phyloP scores from a whole-genome alignment of 805 yeast genomes.

The Spathaspora sp. region DNA sequence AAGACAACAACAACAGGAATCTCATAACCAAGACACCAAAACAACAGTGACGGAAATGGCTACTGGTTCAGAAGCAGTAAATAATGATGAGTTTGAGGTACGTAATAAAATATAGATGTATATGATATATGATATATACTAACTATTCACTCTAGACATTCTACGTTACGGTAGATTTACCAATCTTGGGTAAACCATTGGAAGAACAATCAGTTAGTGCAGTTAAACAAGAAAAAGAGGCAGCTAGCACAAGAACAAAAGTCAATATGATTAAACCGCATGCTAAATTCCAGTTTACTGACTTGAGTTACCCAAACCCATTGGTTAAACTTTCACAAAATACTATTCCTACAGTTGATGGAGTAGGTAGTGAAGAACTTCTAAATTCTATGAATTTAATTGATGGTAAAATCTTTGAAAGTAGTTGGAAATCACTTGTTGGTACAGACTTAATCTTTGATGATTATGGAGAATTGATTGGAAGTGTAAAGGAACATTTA shows the following conservation, averaged over 20 bases:
- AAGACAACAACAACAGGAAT: constrained; percentile 27
- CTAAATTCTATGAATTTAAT: constrained; percentile 28
- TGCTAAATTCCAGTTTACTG: constrained; percentile 38
- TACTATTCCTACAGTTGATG: background rate
- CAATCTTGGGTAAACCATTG: constrained; percentile 15
- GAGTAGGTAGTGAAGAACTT: constrained; percentile 8
- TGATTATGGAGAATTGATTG: constrained; percentile 39
- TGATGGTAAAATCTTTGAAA: constrained; percentile 57
- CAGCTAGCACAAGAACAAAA: constrained; percentile 7
- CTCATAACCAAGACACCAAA: constrained; percentile 2
- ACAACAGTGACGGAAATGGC: constrained; percentile 13
- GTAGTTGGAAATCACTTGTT: constrained; percentile 70
- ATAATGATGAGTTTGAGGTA: constrained; percentile 20
- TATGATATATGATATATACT: constrained; percentile 12
- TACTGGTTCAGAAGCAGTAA: constrained; percentile 10
- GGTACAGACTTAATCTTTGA: constrained; percentile 64
- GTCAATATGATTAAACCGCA: constrained; percentile 33
- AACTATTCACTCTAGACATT: constrained; percentile 24
- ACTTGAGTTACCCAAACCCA: constrained; percentile 29
- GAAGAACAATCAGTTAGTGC: constrained; percentile 2
- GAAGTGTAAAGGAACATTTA: constrained; percentile 38
- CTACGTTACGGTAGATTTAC: constrained; percentile 32
- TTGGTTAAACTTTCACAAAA: constrained; percentile 35
- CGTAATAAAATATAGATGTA: constrained; percentile 11
- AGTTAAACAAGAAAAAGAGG: constrained; percentile 1